Percentiles rank a stretch among this genome's conserved stretches.
These are phyloP conservation scores for Cichorium intybus DNA, from an alignment of 140 eudicot species.

Conservation along the genomic window DNA sequence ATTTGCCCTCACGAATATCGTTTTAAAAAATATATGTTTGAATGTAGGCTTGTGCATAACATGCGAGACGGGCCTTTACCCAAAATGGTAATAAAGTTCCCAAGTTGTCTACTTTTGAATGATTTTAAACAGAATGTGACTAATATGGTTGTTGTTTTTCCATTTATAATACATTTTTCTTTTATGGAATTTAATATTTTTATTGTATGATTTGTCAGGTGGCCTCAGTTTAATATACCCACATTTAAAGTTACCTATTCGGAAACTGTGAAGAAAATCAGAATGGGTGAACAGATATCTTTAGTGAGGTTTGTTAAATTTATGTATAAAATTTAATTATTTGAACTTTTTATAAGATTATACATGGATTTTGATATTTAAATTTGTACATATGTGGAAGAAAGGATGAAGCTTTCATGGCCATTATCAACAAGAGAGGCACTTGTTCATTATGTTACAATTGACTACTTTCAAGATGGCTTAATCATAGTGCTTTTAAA, in stretches of 20 bases:
- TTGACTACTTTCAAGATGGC: constrained; percentile 79
- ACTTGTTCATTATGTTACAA: constrained; percentile 53
- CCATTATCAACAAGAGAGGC: constrained; percentile 88
- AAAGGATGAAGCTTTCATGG: constrained; percentile 97
- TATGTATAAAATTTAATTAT: background rate
- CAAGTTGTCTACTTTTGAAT: constrained; percentile 1
- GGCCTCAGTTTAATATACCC: constrained; percentile 81
- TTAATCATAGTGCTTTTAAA: constrained; percentile 67
- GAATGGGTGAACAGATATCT: constrained; percentile 74
- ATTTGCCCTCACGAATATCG: background rate
- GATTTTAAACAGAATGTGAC: background rate
- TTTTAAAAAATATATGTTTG: background rate
- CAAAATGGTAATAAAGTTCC: constrained; percentile 52
- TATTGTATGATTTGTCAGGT: constrained; percentile 43
- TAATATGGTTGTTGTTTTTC: background rate
- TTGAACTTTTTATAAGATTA: background rate
- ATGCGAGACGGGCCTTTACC: constrained; percentile 68
- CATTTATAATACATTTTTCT: background rate
- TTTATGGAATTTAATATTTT: background rate
- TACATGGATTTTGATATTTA: constrained; percentile 35
- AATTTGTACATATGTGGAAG: constrained; percentile 64
- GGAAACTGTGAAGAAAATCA: constrained; percentile 55
- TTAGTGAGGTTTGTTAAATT: constrained; percentile 69
- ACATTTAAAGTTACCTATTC: constrained; percentile 59
- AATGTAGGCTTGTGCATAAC: constrained; percentile 81